Conservation (phyloP, 371 early-diverging fungal species). For the Basidiobolus meristosporus region DNA sequence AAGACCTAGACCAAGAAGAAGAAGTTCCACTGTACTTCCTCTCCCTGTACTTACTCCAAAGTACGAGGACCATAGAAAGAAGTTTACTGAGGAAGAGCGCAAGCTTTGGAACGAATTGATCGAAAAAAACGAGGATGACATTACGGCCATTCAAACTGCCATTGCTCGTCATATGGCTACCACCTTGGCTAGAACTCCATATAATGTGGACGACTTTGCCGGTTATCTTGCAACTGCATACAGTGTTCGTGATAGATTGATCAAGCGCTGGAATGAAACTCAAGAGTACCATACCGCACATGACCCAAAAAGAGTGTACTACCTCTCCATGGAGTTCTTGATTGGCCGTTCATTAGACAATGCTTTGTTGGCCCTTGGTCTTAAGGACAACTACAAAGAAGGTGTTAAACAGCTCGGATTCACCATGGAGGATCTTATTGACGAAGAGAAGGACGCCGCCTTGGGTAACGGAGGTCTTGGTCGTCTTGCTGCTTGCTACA, state of each 20-base stretch:
- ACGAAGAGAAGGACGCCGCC: constrained; percentile 80
- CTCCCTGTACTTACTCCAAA: too few species aligned
- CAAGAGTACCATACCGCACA: constrained; percentile 28
- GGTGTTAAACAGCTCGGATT: constrained; percentile 58
- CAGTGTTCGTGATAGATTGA: constrained; percentile 67
- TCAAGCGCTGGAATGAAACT: constrained; percentile 74
- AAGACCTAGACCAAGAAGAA: too few species aligned
- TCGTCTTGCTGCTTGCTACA: constrained; percentile 76
- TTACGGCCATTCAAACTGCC: constrained; percentile 39
- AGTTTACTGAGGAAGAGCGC: too few species aligned
- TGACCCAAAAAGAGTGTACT: constrained; percentile 79
- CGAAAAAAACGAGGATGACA: constrained; percentile 11
- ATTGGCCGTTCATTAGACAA: constrained; percentile 88
- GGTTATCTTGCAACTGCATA: constrained; percentile 31
- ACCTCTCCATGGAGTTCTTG: constrained; percentile 85
- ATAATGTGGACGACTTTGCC: constrained; percentile 63
- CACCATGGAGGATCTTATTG: constrained; percentile 65
- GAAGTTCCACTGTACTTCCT: too few species aligned
- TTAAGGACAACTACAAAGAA: constrained; percentile 38
- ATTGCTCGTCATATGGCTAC: constrained; percentile 63
- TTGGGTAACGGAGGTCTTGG: constrained; percentile 89
- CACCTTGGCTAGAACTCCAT: constrained; percentile 59
- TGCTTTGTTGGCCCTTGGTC: constrained; percentile 58
- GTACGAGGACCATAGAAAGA: too few species aligned
- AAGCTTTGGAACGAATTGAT: too few species aligned